Evolutionary conservation across 2,329 filamentous ascomycete species (phyloP).

Genomic region (Fusarium anthophilum): DNA sequence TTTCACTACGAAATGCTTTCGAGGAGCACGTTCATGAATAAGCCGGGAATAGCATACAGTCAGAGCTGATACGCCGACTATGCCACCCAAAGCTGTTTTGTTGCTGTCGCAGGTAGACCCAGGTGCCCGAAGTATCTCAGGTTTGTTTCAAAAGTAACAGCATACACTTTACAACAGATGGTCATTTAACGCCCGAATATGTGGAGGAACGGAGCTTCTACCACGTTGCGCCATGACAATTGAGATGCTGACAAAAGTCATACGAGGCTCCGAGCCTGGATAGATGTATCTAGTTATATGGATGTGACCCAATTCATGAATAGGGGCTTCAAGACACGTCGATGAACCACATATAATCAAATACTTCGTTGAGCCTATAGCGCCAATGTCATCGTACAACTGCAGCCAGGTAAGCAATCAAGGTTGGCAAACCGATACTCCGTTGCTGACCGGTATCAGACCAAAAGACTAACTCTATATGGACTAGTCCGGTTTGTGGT

Average conservation of each 20-base stretch:
- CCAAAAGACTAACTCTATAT: neutral
- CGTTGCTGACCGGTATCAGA: neutral
- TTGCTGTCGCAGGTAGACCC: fast-evolving
- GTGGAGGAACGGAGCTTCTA: no score
- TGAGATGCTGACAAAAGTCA: neutral
- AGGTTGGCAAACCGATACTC: neutral
- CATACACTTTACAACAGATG: fast-evolving
- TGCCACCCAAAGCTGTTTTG: neutral
- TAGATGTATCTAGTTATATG: no score
- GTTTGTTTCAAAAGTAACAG: fast-evolving
- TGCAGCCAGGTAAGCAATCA: neutral
- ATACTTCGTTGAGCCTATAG: fast-evolving
- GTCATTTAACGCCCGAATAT: neutral
- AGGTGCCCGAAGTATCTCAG: fast-evolving
- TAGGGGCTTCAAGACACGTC: fast-evolving
- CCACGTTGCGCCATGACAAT: neutral
- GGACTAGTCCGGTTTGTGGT: neutral
- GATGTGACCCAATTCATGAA: no score
- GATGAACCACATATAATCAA: no score
- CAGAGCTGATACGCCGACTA: neutral
- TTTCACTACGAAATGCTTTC: neutral
- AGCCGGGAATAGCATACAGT: fast-evolving
- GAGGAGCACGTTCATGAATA: neutral
- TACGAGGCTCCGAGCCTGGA: no score
- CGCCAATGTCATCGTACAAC: no score